Base-by-base conservation (phyloP, 2,329 filamentous ascomycete genomes). In the Aspergillus quadrilineatus region DNA sequence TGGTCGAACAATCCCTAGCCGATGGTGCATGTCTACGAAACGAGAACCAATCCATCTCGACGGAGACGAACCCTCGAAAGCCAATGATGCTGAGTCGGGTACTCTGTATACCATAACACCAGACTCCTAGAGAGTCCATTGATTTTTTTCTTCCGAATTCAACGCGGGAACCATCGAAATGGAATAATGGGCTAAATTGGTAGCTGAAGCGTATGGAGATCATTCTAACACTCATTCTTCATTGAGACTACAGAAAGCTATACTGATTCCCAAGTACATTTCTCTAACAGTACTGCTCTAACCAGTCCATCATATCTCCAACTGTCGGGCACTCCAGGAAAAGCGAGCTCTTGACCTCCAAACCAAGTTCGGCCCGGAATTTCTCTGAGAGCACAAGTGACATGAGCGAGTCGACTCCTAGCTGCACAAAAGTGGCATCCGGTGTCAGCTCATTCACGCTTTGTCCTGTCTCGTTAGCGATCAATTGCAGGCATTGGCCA, bases 321-420 rank as follows among this genome's bases (percentile, higher is more conserved):
- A 67, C 45, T 8, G 60, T 65, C 6, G 62, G 62, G 46, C 59
- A 67, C n/a, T 67, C 63, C 9, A 67, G 50, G 39, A 67, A 67
- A 4, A 67, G 22, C 10, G 61, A 61, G 44, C 64, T 61, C 44
- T 68, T 57, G 14, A 73, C 57, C 29, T 69, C 65, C 1, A 75
- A 46, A 3, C 61, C 63, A 14, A 76, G 62, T 46, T 74, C 63
- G 2, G 57, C 58, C 1, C 66, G 55, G 47, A 75, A 69, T 52
- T 71, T 72, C 26, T 68, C 67, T 0, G 68, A 55, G 10, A 77
- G 65, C 3, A 72, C 69, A 2, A 76, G 61, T 4, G 64, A 67
- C 66, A 77, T 65, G 7, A 76, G 62, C 15, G 67, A 71, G 56
- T 76, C 74, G 30, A 77, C 61, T 4, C 73, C 73, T 3, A 75